These are phyloP conservation scores for Favolaschia claudopus DNA, from an alignment of 768 basidiomycete genomes.

Conservation along the genomic window DNA sequence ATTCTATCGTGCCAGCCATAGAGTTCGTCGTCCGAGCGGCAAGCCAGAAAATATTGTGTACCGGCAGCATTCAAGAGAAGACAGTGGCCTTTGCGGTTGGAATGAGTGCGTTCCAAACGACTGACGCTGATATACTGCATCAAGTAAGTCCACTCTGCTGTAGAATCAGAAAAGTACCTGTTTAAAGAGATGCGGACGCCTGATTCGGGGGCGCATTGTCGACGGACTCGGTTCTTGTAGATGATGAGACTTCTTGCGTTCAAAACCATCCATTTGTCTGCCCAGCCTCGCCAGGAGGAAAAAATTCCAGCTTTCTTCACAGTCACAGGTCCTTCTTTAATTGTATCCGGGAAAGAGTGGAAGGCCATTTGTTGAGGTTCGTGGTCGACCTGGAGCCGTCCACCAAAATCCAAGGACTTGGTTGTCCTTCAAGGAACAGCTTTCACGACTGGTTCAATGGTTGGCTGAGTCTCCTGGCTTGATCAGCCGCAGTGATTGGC, in stretches of 20 bases:
- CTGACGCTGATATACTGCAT: no score
- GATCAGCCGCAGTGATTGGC: no score
- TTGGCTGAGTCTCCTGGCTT: no score
- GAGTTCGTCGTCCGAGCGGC: slow-evolving; percentile 12
- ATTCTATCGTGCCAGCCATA: slow-evolving; percentile 24
- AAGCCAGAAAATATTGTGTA: slow-evolving; percentile 7
- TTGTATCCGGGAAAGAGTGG: slow-evolving; percentile 3
- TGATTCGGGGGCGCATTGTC: slow-evolving; percentile 3
- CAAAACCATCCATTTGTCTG: slow-evolving; percentile 27
- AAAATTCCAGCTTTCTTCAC: slow-evolving; percentile 28
- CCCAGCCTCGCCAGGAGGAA: slow-evolving; percentile 29
- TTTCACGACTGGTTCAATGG: no score
- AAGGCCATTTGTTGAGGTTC: no score
- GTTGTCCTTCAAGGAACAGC: no score
- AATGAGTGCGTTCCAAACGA: slow-evolving; percentile 19
- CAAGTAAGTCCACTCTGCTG: no score
- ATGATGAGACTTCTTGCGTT: slow-evolving; percentile 19
- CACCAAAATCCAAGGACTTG: no score
- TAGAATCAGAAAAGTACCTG: no score
- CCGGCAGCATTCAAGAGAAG: slow-evolving; percentile 14
- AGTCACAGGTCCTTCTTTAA: slow-evolving; percentile 16
- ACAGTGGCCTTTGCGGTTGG: slow-evolving; percentile 17
- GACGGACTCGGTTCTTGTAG: slow-evolving; percentile 23
- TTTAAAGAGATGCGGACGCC: slow-evolving; percentile 15
- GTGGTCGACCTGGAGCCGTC: no score